Evolutionary conservation across 352 stramenopile species (phyloP).

Genomic region (Phytophthora kernoviae): DNA sequence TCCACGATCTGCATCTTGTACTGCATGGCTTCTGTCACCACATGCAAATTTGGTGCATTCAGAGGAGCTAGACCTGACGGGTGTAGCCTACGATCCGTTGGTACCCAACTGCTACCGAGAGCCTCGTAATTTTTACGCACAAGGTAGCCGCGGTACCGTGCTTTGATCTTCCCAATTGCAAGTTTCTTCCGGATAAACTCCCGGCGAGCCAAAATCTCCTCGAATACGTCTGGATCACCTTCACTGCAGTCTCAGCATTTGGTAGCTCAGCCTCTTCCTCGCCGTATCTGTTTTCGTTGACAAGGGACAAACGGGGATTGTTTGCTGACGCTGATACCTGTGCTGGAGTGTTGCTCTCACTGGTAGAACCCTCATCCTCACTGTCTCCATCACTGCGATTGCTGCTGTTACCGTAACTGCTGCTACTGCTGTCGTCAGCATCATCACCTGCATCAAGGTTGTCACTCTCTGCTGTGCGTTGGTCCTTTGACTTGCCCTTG

Average conservation of each 20-base stretch:
- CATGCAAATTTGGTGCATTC: constrained; percentile 11
- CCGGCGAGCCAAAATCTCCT: constrained; percentile 34
- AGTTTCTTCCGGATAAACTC: constrained; percentile 44
- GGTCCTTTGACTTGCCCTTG: constrained; percentile 15
- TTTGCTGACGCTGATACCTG: constrained; percentile 4
- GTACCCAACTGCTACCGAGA: constrained; percentile 13
- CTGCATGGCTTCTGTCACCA: constrained; percentile 40
- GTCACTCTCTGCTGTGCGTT: background rate
- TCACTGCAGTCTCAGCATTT: constrained; percentile 16
- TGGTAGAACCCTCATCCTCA: constrained; percentile 4
- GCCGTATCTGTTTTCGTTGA: constrained; percentile 20
- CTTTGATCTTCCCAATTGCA: constrained; percentile 48
- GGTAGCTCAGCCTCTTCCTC: constrained; percentile 17
- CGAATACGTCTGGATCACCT: constrained; percentile 36
- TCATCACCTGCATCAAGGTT: constrained; percentile 8
- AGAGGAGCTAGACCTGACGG: constrained; percentile 18
- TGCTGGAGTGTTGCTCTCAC: constrained; percentile 2
- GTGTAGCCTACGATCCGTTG: constrained; percentile 15
- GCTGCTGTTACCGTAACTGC: constrained; percentile 2
- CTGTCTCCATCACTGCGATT: constrained; percentile 12
- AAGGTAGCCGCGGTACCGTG: constrained; percentile 44
- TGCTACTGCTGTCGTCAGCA: constrained; percentile 4
- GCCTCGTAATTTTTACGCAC: constrained; percentile 46
- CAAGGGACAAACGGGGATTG: constrained; percentile 20
- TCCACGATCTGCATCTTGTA: constrained; percentile 48